These are phyloP conservation scores for Lasiosphaeria ovina DNA, from an alignment of 495 filamentous ascomycete species.

Conservation along the genomic window DNA sequence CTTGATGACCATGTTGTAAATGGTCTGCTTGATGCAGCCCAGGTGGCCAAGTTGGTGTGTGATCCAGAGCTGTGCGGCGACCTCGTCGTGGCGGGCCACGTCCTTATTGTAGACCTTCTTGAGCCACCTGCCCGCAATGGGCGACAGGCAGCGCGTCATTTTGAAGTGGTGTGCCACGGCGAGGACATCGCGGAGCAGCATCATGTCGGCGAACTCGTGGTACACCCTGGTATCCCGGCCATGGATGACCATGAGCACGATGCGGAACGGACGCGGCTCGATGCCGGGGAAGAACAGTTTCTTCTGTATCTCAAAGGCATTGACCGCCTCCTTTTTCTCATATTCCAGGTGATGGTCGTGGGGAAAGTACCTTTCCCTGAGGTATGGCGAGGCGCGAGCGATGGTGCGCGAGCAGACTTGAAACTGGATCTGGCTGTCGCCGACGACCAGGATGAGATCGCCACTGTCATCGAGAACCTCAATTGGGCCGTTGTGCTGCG, in stretches of 20 bases:
- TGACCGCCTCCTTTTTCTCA: too few species aligned
- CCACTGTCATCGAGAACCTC: conserved; percentile 4
- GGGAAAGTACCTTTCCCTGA: neutral
- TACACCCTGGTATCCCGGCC: neutral
- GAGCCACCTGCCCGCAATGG: conserved; percentile 7
- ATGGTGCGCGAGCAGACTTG: conserved; percentile 14
- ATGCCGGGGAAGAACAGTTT: neutral
- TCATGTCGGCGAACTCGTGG: neutral
- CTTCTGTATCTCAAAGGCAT: neutral
- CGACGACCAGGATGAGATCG: conserved; percentile 10
- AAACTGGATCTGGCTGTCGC: neutral
- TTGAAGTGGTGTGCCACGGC: conserved; percentile 7
- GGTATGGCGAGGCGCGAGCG: neutral
- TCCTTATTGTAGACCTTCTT: conserved; percentile 6
- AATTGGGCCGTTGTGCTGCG: neutral
- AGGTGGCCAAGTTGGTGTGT: conserved; percentile 11
- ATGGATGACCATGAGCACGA: conserved; percentile 5
- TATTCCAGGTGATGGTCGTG: neutral
- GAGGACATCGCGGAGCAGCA: conserved; percentile 12
- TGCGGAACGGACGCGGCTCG: neutral
- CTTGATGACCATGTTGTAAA: conserved; percentile 5
- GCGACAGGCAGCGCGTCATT: conserved; percentile 10
- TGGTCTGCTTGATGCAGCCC: conserved; percentile 14
- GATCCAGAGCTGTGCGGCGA: conserved; percentile 10
- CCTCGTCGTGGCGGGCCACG: neutral